These are phyloP conservation scores for Gnomoniopsis smithogilvyi DNA, from an alignment of 2,329 filamentous ascomycete genomes.

Conservation along the genomic window DNA sequence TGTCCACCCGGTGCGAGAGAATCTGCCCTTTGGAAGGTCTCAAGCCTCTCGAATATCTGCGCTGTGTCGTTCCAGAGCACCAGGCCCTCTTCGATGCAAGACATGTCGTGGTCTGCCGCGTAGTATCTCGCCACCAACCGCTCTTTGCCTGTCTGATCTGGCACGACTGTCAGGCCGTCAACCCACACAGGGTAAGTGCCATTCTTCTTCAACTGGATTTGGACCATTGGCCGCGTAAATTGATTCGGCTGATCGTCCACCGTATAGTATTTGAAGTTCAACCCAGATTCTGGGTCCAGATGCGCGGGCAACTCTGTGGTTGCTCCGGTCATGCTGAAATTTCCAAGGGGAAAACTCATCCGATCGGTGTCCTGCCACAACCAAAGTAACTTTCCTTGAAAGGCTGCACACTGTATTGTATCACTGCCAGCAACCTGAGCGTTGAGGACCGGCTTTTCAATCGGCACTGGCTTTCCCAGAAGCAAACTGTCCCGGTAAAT, in stretches of 20 bases:
- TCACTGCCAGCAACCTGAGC: conserved; percentile 17
- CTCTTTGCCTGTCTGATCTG: conserved; percentile 2
- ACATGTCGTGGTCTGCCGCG: conserved; percentile 3
- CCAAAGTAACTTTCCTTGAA: conserved; percentile 13
- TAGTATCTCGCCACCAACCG: conserved; percentile 11
- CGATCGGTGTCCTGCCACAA: conserved; percentile 19
- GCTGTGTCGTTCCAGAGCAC: conserved; percentile 11
- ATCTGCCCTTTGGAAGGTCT: not conserved
- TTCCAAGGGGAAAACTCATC: conserved; percentile 13
- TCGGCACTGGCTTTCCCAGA: conserved; percentile 4
- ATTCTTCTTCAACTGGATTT: not conserved
- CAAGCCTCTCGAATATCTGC: conserved; percentile 3
- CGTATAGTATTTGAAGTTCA: conserved; percentile 12
- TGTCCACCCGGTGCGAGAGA: conserved; percentile 7
- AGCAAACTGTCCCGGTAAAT: conserved; percentile 16
- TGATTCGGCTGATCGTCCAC: conserved; percentile 2
- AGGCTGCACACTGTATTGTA: conserved; percentile 14
- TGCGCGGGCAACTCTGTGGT: conserved; percentile 8
- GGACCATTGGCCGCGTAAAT: conserved; percentile 13
- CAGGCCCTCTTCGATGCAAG: conserved; percentile 9
- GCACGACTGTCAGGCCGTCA: conserved; percentile 12
- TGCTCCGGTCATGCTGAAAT: conserved; percentile 17
- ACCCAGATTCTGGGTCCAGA: conserved; percentile 7
- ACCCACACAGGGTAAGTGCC: conserved; percentile 14
- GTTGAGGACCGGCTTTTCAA: conserved; percentile 8